A percentile compares a stretch with the other conserved stretches of the same genome.
phyloP scores from a whole-genome alignment of 495 filamentous ascomycete genomes.

The Penicillium daleae region DNA sequence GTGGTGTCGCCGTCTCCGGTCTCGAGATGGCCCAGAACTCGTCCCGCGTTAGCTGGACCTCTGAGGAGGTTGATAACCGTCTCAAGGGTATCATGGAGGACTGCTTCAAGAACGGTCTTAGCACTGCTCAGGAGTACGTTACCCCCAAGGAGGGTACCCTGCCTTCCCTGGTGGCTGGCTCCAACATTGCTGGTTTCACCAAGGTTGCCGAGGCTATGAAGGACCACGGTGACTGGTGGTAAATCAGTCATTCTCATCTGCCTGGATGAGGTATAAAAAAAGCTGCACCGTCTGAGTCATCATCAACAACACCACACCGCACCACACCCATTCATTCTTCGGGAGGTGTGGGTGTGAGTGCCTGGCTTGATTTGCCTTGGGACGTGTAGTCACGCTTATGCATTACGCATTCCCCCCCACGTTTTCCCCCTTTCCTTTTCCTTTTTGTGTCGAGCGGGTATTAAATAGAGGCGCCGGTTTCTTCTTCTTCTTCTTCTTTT shows the following conservation, averaged over 20 bases:
- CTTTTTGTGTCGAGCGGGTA: constrained; percentile 39
- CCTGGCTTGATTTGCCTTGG: neutral
- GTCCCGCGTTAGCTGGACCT: constrained; percentile 78
- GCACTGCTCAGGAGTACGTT: constrained; percentile 87
- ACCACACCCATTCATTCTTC: too few relatives aligned
- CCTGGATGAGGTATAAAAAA: constrained; percentile 6
- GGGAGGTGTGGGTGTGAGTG: too few relatives aligned
- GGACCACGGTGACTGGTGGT: constrained; percentile 98
- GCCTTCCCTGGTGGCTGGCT: constrained; percentile 87
- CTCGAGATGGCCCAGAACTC: constrained; percentile 99
- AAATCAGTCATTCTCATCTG: constrained; percentile 27
- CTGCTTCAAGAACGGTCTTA: constrained; percentile 89
- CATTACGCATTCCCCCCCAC: constrained; percentile 15
- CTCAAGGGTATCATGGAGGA: constrained; percentile 93
- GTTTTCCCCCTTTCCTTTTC: constrained; percentile 20
- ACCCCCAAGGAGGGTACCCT: constrained; percentile 76
- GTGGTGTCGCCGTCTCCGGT: constrained; percentile 95
- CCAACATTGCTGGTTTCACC: constrained; percentile 96
- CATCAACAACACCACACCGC: too few relatives aligned
- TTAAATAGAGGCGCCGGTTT: constrained; percentile 48
- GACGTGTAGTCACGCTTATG: too few relatives aligned
- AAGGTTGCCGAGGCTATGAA: constrained; percentile 96
- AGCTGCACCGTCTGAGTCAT: neutral
- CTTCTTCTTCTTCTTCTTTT: constrained; percentile 5
- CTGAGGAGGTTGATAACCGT: constrained; percentile 88